Base-by-base conservation (phyloP, 345 rosid species). In the Acer yangbiense region DNA sequence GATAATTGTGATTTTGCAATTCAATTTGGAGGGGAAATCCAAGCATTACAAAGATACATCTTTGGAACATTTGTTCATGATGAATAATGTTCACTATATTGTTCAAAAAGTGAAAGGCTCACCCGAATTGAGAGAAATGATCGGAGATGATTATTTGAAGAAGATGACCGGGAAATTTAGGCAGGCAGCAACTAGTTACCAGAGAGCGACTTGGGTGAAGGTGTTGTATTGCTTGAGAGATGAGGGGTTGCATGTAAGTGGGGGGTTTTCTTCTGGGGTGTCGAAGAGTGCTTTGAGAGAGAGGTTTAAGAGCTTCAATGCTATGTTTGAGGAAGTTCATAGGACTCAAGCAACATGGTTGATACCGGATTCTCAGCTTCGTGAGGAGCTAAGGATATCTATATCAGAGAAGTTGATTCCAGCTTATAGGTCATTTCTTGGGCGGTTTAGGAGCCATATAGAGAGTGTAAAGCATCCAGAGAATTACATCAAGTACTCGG, bases 381-480 rank as follows among this genome's bases (percentile, higher is more conserved):
- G 96, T 73, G 98, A 93, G 87, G 99, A 95, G 85, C 92, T 95
- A 54, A 80, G 99, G 76, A 93, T 95, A 73, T 92, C 99, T 0
- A 80, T 95, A 71, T 89, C 94, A 0, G 98, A 92, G 86, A 89
- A 84, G 87, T 72, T 93, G 83, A 86, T 95, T 65, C 99, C 99
- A 1, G 99, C 98, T 77, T 95, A 95, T 72, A 85, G 99, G 69
- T 95, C 99, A 3, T 95, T 95, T 83, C 86, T 92, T 71, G 99
- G 97, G 82, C 85, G 99, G 76, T 95, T 92, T 83, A 92, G 97
- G 85, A 86, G 91, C 79, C 93, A 92, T 76, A 92, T 95, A 75
- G 99, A 95, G 87, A 92, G 93, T 72, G 97, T 94, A 74, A 95
- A 69, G 86, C 99, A 95, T 82, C 98, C 99, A 0, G 99, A 95